phyloP scores from a whole-genome alignment of 1,284 basidiomycete species.

The Melampsora medusae region DNA sequence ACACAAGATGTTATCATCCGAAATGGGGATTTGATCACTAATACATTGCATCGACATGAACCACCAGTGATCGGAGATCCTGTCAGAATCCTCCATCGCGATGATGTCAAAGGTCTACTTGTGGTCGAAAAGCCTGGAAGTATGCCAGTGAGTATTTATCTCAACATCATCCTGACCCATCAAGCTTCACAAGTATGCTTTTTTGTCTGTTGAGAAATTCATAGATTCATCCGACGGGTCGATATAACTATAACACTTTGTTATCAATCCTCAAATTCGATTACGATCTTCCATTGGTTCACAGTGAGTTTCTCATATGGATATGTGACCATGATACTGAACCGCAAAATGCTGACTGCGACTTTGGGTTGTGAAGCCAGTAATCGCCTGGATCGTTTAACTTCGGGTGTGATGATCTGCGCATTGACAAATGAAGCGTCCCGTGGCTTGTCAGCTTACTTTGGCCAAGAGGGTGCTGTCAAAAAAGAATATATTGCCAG shows the following conservation, averaged over 20 bases:
- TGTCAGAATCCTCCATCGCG: constrained; percentile 73
- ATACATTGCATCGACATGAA: constrained; percentile 91
- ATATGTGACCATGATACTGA: not conserved
- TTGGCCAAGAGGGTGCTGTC: constrained; percentile 68
- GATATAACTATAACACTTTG: constrained; percentile 82
- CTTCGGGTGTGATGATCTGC: constrained; percentile 93
- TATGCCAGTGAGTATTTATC: constrained; percentile 62
- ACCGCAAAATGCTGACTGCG: not conserved
- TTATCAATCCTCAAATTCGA: constrained; percentile 82
- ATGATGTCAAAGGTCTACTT: constrained; percentile 75
- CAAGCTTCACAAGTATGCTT: constrained; percentile 31
- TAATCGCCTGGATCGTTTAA: constrained; percentile 89
- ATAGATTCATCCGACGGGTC: constrained; percentile 72
- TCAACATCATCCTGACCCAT: constrained; percentile 53
- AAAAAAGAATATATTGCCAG: constrained; percentile 88
- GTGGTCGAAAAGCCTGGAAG: constrained; percentile 93
- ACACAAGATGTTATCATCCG: constrained; percentile 73
- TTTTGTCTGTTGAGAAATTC: constrained; percentile 60
- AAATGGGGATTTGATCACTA: constrained; percentile 88
- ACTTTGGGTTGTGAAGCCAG: constrained; percentile 63
- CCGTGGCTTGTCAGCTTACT: constrained; percentile 72
- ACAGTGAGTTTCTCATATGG: constrained; percentile 62
- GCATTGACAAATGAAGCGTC: constrained; percentile 74
- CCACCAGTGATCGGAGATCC: constrained; percentile 87
- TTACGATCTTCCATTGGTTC: constrained; percentile 75